Conservation (phyloP, 176 grass and related monocot species). For the Pontederia crassipes region DNA sequence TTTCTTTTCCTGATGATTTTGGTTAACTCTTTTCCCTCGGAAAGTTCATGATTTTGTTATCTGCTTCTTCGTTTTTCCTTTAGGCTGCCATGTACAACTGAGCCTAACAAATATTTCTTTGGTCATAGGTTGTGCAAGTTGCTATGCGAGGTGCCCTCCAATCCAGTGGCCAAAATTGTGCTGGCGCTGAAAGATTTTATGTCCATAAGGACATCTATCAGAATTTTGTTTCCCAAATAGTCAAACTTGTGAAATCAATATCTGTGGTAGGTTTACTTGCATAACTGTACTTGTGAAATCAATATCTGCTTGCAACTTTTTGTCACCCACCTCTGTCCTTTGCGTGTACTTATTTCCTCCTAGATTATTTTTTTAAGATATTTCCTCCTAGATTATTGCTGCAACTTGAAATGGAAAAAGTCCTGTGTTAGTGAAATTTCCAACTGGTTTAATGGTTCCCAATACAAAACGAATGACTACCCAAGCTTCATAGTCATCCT, state of each 20-base stretch:
- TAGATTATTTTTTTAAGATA: no score
- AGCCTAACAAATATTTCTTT: not conserved
- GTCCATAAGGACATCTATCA: slow-evolving; percentile 78
- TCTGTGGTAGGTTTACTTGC: slow-evolving; percentile 68
- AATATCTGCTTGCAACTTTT: slow-evolving; percentile 7
- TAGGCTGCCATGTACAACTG: not conserved
- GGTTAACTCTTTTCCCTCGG: not conserved
- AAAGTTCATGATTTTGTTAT: not conserved
- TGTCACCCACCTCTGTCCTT: slow-evolving; percentile 7
- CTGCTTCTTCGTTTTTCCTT: not conserved
- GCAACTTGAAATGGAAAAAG: no score
- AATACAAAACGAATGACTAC: no score
- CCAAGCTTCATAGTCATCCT: no score
- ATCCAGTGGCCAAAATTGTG: slow-evolving; percentile 95
- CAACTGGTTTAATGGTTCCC: no score
- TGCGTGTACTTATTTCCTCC: not conserved
- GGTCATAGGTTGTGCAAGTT: slow-evolving; percentile 81
- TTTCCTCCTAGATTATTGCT: no score
- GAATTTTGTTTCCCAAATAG: slow-evolving; percentile 65
- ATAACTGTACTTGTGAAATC: slow-evolving; percentile 6
- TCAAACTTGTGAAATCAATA: slow-evolving; percentile 85
- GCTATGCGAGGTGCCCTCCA: slow-evolving; percentile 86
- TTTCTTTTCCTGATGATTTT: not conserved
- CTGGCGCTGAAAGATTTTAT: slow-evolving; percentile 99
- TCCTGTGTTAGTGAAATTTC: no score